These are phyloP conservation scores for Macroventuria anomochaeta DNA, from an alignment of 2,329 filamentous ascomycete genomes.

Conservation along the genomic window DNA sequence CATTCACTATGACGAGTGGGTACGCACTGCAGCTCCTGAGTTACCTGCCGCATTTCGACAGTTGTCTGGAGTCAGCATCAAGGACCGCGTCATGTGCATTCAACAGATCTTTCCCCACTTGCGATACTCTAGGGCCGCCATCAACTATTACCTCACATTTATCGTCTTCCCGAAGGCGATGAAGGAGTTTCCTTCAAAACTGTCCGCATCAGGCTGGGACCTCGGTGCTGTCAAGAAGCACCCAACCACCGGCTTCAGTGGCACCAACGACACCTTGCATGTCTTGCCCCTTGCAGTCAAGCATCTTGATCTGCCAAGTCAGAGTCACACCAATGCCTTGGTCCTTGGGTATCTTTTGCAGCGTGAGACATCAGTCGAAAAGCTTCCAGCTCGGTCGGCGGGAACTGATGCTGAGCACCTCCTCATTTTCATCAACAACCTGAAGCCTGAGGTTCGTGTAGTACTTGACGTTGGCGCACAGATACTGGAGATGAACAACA, in stretches of 20 bases:
- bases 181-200: slow-evolving; percentile 67
- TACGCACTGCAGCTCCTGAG: slow-evolving; percentile 35
- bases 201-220: slow-evolving; percentile 73
- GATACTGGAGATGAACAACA: slow-evolving; percentile 64
- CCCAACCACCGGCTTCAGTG: slow-evolving; percentile 70
- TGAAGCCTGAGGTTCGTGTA: slow-evolving; percentile 58
- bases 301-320: slow-evolving; percentile 62
- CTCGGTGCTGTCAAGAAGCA: slow-evolving; percentile 57
- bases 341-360: slow-evolving; percentile 67
- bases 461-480: slow-evolving; percentile 76
- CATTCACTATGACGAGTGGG: slow-evolving; percentile 61
- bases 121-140: slow-evolving; percentile 57
- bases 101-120: slow-evolving; percentile 61
- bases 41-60: slow-evolving; percentile 49
- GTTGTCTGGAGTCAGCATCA: slow-evolving; percentile 39
- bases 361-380: slow-evolving; percentile 42
- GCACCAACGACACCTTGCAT: slow-evolving; percentile 69
- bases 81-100: slow-evolving; percentile 59
- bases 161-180: slow-evolving; percentile 68
- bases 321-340: slow-evolving; percentile 70
- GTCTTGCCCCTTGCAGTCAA: slow-evolving; percentile 63
- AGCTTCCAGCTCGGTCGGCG: slow-evolving; percentile 25
- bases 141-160: slow-evolving; percentile 69
- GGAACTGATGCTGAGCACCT: slow-evolving; percentile 51
- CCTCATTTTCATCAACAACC: slow-evolving; percentile 52